phyloP scores from a whole-genome alignment of 2,329 filamentous ascomycete species.

The Septoria linicola region DNA sequence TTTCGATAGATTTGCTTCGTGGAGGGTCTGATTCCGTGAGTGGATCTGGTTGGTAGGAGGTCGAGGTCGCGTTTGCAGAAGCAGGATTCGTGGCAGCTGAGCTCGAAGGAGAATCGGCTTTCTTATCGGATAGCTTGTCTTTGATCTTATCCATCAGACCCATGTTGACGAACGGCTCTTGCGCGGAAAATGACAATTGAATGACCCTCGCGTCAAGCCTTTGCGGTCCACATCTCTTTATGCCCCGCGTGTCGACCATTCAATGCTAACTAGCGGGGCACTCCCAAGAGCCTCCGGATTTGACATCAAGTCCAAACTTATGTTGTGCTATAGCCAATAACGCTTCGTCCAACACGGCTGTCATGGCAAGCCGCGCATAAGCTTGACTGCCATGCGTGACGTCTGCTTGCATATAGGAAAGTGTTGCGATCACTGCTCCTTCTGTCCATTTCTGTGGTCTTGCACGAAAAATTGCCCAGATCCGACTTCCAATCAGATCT shows the following conservation, averaged over 20 bases:
- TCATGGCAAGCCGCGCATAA: background rate
- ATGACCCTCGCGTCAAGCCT: background rate
- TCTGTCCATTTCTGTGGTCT: too few species aligned
- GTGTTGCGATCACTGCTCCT: background rate
- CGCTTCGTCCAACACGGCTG: background rate
- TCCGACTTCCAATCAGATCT: too few species aligned
- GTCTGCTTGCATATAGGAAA: background rate
- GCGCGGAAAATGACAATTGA: background rate
- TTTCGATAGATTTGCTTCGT: slow-evolving; percentile 11
- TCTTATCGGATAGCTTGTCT: slow-evolving; percentile 7
- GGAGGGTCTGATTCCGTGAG: background rate
- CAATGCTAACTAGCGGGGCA: slow-evolving; percentile 3
- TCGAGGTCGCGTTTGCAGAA: background rate
- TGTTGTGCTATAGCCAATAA: slow-evolving; percentile 12
- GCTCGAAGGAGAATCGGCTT: background rate
- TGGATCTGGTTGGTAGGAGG: background rate
- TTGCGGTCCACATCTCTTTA: slow-evolving; percentile 8
- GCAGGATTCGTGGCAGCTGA: slow-evolving; percentile 1
- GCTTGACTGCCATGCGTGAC: background rate
- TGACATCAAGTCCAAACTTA: slow-evolving; percentile 13
- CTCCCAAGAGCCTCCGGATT: background rate
- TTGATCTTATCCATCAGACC: slow-evolving; percentile 14
- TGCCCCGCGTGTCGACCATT: background rate
- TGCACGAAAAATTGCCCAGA: too few species aligned
- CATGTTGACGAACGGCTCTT: slow-evolving; percentile 1